A percentile compares a stretch with the other conserved stretches of the same genome.
Conservation (phyloP, 2,329 filamentous ascomycete genomes). For the Sphaerulina musiva region DNA sequence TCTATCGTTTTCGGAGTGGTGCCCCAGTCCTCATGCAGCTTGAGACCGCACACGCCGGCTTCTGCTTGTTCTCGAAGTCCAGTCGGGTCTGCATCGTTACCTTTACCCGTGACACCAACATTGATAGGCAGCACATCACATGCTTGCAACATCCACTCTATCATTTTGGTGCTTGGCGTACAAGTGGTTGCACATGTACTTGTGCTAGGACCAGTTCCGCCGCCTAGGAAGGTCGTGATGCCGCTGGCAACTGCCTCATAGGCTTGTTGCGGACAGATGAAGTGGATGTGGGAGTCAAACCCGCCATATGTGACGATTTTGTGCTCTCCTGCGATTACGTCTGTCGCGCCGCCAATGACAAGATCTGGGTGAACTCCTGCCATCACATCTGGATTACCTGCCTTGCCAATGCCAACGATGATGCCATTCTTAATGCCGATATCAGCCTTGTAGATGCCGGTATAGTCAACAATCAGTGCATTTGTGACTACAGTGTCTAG, state of each 20-base stretch:
- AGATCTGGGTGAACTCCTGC: constrained; percentile 71
- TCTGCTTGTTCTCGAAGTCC: constrained; percentile 72
- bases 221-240: constrained; percentile 83
- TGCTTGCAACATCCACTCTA: constrained; percentile 84
- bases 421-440: constrained; percentile 84
- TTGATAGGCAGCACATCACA: constrained; percentile 77
- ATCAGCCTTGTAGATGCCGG: constrained; percentile 91
- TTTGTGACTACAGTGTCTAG: constrained; percentile 85
- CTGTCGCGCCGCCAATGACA: constrained; percentile 80
- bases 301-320: constrained; percentile 88
- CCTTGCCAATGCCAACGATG: constrained; percentile 87
- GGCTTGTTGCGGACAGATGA: constrained; percentile 90
- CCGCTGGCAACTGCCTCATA: constrained; percentile 77
- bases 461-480: constrained; percentile 83
- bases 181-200: constrained; percentile 90
- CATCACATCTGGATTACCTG: constrained; percentile 97
- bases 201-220: constrained; percentile 86
- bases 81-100: constrained; percentile 68
- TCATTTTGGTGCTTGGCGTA: constrained; percentile 76
- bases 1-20: constrained; percentile 87
- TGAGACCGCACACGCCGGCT: constrained; percentile 83
- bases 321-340: constrained; percentile 84
- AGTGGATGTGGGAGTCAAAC: constrained; percentile 85
- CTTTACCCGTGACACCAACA: constrained; percentile 85
- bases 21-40: constrained; percentile 96